Base-by-base conservation (phyloP, 352 stramenopile species). In the Globisporangium canariense region DNA sequence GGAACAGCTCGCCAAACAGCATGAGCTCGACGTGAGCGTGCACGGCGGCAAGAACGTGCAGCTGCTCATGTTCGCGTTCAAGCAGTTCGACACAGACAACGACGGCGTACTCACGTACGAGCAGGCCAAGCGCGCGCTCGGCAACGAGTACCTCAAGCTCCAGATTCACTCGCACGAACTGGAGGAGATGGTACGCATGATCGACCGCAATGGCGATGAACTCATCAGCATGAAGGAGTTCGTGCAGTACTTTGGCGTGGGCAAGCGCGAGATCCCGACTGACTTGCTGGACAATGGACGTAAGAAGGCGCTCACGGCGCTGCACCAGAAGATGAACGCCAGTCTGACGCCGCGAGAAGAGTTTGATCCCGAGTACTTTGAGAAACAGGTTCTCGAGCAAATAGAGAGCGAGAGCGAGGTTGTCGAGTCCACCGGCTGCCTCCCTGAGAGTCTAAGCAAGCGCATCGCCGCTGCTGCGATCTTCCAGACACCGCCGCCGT, bases 171-270 rank as follows among this genome's bases (percentile, higher is more conserved):
- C 72, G 10, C 45, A 14, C 41, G 85, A 91, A 22, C 80, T 92
- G 75, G 71, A 82, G 41, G 85, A 89, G 64, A 92, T 93, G 83
- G 58, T 92, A 20, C 73, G 75, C 38, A 74, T 90, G 46, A 88
- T 92, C 67, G 85, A 93, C 62, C 75, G 66, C 50, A 89, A 92
- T 59, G 65, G 78, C 25, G 84, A 92, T 60, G 68, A 84, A 46
- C 70, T 81, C 60, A 90, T 93, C 64, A 91, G 81, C 64, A 82
- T 90, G 70, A 85, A 86, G 28, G 85, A 93, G 63, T 93, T 93
- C 58, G 81, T 91, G 57, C 82, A 86, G 55, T 93, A 91, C 62
- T 91, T 93, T 74, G 81, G 79, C n/a, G 70, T 73, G 4, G 79
- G 81, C 20, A 69, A 88, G 32, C 75, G 77, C 22, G 79, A 88